These are phyloP conservation scores for Trichoderma semiorbis DNA, from an alignment of 2,329 filamentous ascomycete genomes.

Conservation along the genomic window DNA sequence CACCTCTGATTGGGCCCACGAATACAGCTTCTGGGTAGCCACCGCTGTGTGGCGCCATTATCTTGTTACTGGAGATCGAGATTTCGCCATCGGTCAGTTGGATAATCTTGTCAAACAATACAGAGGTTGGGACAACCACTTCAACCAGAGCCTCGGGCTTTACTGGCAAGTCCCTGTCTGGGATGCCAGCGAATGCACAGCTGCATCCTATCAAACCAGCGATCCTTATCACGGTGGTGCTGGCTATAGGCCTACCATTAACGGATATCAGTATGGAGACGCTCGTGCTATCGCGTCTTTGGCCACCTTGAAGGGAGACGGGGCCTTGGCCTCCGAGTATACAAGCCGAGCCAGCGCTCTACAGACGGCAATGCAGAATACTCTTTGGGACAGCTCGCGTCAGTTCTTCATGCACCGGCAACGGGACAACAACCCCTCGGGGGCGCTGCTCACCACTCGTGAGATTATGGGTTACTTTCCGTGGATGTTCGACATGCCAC, in stretches of 20 bases:
- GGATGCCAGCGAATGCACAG: neutral
- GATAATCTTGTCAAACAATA: constrained; percentile 1
- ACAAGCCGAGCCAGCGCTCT: neutral
- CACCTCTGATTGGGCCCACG: neutral
- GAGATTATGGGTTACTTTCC: neutral
- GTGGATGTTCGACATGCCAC: neutral
- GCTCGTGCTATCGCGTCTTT: neutral
- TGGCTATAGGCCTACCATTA: neutral
- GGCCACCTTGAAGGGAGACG: neutral
- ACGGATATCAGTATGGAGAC: neutral
- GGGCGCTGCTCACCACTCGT: neutral
- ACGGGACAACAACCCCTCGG: neutral
- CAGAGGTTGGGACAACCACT: neutral
- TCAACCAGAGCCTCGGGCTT: neutral
- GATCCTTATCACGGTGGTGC: neutral
- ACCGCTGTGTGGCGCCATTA: neutral
- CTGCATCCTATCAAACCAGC: neutral
- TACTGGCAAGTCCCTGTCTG: neutral
- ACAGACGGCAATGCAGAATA: neutral
- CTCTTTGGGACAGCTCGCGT: neutral
- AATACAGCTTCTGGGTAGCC: constrained; percentile 1
- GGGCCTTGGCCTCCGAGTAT: neutral
- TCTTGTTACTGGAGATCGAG: neutral
- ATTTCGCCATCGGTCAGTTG: neutral
- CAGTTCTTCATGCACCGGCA: neutral